Evolutionary conservation across 2,329 filamentous ascomycete species (phyloP).

Genomic region (Cercospora sesami): DNA sequence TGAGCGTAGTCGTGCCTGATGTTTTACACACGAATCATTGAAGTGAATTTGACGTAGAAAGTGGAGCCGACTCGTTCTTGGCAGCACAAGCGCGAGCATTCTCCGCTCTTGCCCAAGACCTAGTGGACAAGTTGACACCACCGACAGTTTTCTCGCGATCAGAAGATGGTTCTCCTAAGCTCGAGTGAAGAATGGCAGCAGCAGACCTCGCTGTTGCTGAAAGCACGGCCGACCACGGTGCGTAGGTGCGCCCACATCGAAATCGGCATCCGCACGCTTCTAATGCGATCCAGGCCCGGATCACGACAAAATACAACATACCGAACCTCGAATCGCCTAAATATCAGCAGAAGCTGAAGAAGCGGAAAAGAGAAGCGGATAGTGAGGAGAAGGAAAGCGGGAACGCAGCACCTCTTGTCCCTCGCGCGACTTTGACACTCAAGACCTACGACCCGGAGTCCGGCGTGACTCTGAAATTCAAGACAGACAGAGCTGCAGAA

Average conservation of each 20-base stretch:
- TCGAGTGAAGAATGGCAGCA: slow-evolving; percentile 90
- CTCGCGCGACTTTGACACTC: slow-evolving; percentile 71
- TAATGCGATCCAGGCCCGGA: slow-evolving; percentile 64
- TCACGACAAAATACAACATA: slow-evolving; percentile 90
- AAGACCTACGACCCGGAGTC: slow-evolving; percentile 86
- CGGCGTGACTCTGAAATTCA: slow-evolving; percentile 85
- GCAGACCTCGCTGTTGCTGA: slow-evolving; percentile 79
- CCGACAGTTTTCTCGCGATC: neutral
- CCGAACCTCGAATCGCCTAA: slow-evolving; percentile 37
- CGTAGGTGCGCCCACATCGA: slow-evolving; percentile 37
- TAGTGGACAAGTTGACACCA: neutral
- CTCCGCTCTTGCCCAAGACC: slow-evolving; percentile 4
- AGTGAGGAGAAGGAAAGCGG: slow-evolving; percentile 26
- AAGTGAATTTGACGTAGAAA: slow-evolving; percentile 5
- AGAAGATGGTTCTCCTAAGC: slow-evolving; percentile 71
- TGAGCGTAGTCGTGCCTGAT: neutral
- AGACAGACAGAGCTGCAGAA: slow-evolving; percentile 86
- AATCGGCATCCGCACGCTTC: slow-evolving; percentile 8
- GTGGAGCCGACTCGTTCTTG: slow-evolving; percentile 6
- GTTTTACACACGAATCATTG: neutral
- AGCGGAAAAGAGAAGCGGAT: slow-evolving; percentile 30
- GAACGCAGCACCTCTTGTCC: slow-evolving; percentile 46
- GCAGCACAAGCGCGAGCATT: neutral
- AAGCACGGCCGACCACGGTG: slow-evolving; percentile 83
- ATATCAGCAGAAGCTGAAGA: slow-evolving; percentile 35